phyloP scores from a whole-genome alignment of 495 filamentous ascomycete species.

The Trichoderma erinaceum region DNA sequence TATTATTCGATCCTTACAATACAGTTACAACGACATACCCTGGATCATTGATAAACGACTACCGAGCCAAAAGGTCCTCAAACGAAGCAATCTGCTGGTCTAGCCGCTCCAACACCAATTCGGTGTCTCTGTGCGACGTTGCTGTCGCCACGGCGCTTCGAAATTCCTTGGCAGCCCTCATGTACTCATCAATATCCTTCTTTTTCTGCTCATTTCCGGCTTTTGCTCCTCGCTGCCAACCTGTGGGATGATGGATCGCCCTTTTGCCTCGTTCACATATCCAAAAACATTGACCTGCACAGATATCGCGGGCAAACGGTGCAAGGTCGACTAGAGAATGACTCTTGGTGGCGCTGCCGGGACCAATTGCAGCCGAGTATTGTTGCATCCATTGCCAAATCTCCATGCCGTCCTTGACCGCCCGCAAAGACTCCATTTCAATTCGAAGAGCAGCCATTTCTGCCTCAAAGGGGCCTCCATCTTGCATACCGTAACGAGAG shows the following conservation, averaged over 20 bases:
- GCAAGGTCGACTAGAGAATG: neutral
- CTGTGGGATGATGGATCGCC: neutral
- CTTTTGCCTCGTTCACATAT: neutral
- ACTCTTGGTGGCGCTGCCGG: neutral
- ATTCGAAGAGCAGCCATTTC: neutral
- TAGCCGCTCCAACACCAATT: neutral
- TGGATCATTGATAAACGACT: neutral
- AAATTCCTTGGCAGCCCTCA: neutral
- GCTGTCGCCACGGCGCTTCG: constrained; percentile 1
- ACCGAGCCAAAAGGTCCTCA: neutral
- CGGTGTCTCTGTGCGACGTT: constrained; percentile 2
- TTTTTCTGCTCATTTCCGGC: neutral
- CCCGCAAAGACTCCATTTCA: neutral
- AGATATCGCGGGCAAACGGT: constrained; percentile 1
- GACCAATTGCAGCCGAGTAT: neutral
- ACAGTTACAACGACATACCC: neutral
- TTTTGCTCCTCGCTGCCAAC: neutral
- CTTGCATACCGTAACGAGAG: neutral
- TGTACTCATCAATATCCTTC: neutral
- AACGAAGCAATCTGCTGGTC: neutral
- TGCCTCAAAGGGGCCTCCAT: neutral
- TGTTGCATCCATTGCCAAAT: neutral
- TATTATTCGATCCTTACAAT: no score
- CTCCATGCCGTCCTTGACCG: neutral
- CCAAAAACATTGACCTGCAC: neutral